phyloP scores from a whole-genome alignment of 768 basidiomycete genomes.

The Cystofilobasidium macerans region DNA sequence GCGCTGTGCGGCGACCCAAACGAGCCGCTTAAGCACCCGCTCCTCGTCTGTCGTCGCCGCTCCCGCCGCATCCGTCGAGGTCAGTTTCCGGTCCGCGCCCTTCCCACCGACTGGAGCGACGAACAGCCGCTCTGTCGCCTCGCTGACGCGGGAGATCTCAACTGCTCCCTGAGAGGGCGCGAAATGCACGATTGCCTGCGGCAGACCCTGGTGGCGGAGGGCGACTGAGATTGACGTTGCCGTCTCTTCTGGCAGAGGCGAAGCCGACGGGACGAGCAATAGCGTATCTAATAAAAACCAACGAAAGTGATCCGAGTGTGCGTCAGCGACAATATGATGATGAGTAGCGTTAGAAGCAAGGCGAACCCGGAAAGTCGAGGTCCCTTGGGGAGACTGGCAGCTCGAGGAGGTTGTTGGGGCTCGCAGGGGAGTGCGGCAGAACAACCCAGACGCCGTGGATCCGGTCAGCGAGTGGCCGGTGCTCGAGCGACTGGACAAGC shows the following conservation, averaged over 20 bases:
- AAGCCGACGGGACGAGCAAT: background rate
- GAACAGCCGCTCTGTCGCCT: background rate
- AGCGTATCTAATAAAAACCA: background rate
- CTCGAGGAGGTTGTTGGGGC: background rate
- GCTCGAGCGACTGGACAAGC: constrained; percentile 2
- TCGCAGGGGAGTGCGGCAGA: background rate
- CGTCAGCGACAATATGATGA: background rate
- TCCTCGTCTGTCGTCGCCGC: background rate
- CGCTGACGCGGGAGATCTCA: background rate
- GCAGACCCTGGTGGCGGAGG: background rate
- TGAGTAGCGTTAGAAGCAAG: background rate
- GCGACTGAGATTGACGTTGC: background rate
- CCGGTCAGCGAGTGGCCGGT: background rate
- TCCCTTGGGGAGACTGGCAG: background rate
- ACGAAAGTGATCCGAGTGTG: background rate
- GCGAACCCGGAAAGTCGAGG: background rate
- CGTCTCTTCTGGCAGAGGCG: background rate
- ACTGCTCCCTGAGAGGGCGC: background rate
- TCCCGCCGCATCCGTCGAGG: background rate
- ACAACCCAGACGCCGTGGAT: constrained; percentile 21
- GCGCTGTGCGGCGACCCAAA: constrained; percentile 27
- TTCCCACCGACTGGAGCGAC: too few relatives aligned
- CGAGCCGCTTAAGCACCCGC: constrained; percentile 3
- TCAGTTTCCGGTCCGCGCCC: too few relatives aligned
- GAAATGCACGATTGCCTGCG: background rate